phyloP scores from a whole-genome alignment of 1,139 yeast species.

The Scheffersomyces parashehatae region DNA sequence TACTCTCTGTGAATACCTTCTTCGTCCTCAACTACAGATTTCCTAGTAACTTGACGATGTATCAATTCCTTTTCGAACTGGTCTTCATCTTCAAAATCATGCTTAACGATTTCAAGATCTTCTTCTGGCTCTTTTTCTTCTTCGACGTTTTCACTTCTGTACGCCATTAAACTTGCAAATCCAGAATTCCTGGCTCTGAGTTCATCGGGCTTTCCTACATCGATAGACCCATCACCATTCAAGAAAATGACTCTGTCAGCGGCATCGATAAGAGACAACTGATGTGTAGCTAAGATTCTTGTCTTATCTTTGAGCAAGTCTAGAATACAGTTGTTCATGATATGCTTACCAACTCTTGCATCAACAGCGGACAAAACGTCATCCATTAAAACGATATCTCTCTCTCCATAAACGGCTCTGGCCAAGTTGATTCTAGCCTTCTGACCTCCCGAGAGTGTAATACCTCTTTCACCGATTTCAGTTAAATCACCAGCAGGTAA shows the following conservation, averaged over 20 bases:
- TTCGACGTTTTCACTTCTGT: slow-evolving; percentile 15
- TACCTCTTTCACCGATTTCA: slow-evolving; percentile 22
- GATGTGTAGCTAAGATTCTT: slow-evolving; percentile 21
- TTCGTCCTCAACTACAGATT: slow-evolving; percentile 9
- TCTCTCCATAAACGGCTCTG: slow-evolving; percentile 17
- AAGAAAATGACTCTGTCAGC: slow-evolving; percentile 19
- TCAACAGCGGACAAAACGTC: slow-evolving; percentile 22
- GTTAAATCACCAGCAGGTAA: slow-evolving; percentile 19
- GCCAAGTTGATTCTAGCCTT: slow-evolving; percentile 23
- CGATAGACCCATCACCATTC: slow-evolving; percentile 17
- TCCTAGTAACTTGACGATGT: slow-evolving; percentile 22
- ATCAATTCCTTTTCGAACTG: slow-evolving; percentile 15
- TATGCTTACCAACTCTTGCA: slow-evolving; percentile 20
- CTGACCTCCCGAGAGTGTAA: slow-evolving; percentile 22
- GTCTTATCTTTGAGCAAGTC: slow-evolving; percentile 17
- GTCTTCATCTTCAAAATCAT: slow-evolving; percentile 9
- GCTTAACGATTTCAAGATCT: slow-evolving; percentile 15
- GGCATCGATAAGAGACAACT: slow-evolving; percentile 16
- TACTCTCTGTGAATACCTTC: slow-evolving; percentile 13
- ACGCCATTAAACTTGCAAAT: slow-evolving; percentile 13
- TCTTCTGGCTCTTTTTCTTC: slow-evolving; percentile 11
- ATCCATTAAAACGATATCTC: slow-evolving; percentile 16
- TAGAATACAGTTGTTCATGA: slow-evolving; percentile 14
- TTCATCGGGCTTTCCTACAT: slow-evolving; percentile 13
- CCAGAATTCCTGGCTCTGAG: slow-evolving; percentile 10